A percentile compares a stretch with the other conserved stretches of the same genome.
These are phyloP conservation scores for Phytopythium aichiense DNA, from an alignment of 352 stramenopile species.

Conservation along the genomic window DNA sequence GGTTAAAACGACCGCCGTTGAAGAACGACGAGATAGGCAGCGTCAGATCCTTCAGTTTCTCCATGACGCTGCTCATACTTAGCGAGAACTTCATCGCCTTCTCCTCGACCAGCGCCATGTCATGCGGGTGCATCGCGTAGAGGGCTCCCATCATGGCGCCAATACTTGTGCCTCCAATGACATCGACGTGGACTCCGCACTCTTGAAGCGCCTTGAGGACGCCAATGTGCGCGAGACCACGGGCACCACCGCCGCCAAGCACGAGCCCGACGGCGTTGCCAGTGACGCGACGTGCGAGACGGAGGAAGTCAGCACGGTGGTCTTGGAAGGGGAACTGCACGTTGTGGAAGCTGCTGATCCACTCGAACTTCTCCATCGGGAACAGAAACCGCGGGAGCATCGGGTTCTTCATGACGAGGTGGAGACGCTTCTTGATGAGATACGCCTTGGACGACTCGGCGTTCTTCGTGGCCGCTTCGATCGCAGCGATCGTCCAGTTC, in stretches of 20 bases:
- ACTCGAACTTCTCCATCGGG: slow-evolving; percentile 84
- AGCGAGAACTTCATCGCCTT: slow-evolving; percentile 58
- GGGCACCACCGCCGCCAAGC: slow-evolving; percentile 90
- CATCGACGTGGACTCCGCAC: slow-evolving; percentile 90
- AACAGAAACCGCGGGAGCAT: slow-evolving; percentile 68
- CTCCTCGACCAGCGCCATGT: slow-evolving; percentile 47
- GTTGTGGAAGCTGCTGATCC: slow-evolving; percentile 85
- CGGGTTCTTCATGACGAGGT: slow-evolving; percentile 48
- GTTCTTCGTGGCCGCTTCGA: slow-evolving; percentile 38
- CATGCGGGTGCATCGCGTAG: slow-evolving; percentile 75
- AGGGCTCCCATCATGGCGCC: slow-evolving; percentile 82
- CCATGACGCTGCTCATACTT: slow-evolving; percentile 60
- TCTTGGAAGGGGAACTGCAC: slow-evolving; percentile 77
- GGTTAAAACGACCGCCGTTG: slow-evolving; percentile 81
- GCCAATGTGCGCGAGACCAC: slow-evolving; percentile 93
- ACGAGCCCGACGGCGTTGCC: slow-evolving; percentile 92
- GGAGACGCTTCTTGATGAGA: slow-evolving; percentile 53
- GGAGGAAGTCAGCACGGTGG: slow-evolving; percentile 71
- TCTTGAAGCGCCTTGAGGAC: slow-evolving; percentile 92
- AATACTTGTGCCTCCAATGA: slow-evolving; percentile 92
- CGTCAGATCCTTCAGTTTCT: slow-evolving; percentile 84
- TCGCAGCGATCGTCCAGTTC: slow-evolving; percentile 63
- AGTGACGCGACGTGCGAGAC: slow-evolving; percentile 88
- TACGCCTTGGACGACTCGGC: slow-evolving; percentile 45
- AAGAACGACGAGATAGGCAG: slow-evolving; percentile 90